Conservation (phyloP, 805 yeast genomes). For the Wickerhamiella vanderwaltii region DNA sequence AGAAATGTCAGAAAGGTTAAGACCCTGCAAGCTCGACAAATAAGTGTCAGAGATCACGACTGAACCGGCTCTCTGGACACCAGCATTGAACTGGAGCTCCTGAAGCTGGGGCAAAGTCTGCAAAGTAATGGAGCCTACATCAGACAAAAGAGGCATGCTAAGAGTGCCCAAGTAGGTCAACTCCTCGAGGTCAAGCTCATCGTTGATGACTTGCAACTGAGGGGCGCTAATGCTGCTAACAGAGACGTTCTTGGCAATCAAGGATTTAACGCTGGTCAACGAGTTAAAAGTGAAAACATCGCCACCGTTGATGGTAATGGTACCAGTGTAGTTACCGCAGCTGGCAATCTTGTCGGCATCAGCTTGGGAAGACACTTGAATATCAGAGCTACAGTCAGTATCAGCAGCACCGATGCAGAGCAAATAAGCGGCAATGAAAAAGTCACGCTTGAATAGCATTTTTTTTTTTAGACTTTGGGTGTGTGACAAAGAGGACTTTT, state of each 20-base stretch:
- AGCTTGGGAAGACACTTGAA: slow-evolving; percentile 70
- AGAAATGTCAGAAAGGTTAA: slow-evolving; percentile 28
- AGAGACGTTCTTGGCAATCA: slow-evolving; percentile 47
- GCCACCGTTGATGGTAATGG: slow-evolving; percentile 60
- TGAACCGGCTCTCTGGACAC: slow-evolving; percentile 61
- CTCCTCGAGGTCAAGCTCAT: slow-evolving; percentile 46
- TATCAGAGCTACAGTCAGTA: slow-evolving; percentile 24
- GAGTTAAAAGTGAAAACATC: slow-evolving; percentile 43
- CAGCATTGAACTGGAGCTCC: slow-evolving; percentile 51
- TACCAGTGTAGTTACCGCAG: slow-evolving; percentile 75
- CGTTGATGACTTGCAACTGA: slow-evolving; percentile 59
- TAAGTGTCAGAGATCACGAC: slow-evolving; percentile 39
- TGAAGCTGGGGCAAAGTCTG: slow-evolving; percentile 78
- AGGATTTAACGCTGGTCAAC: slow-evolving; percentile 67
- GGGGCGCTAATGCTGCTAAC: slow-evolving; percentile 67
- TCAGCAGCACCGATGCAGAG: slow-evolving; percentile 13
- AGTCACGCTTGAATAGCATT: slow-evolving; percentile 15
- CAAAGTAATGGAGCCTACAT: slow-evolving; percentile 71
- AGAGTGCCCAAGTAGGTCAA: slow-evolving; percentile 58
- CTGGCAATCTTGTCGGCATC: slow-evolving; percentile 62
- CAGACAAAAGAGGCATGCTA: slow-evolving; percentile 63
- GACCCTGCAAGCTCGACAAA: slow-evolving; percentile 30
- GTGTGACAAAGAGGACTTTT: slow-evolving; percentile 1
- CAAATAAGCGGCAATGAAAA: slow-evolving; percentile 16
- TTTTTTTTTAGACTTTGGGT: background rate